phyloP scores from a whole-genome alignment of 2,329 filamentous ascomycete genomes.

The Sarocladium oryzae region DNA sequence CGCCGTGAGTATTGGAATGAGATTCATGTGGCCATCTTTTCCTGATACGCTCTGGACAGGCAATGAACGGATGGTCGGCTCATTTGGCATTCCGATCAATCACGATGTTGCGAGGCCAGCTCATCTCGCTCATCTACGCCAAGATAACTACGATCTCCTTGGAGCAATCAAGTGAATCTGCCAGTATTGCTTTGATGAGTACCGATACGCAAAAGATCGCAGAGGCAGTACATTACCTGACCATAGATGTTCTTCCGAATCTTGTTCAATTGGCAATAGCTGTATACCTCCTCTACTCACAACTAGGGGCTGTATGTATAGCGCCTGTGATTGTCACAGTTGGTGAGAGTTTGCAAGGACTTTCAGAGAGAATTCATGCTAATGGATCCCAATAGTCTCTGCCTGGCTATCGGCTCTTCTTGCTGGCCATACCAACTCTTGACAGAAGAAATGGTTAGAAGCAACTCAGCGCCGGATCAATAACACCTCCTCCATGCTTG shows the following conservation, averaged over 20 bases:
- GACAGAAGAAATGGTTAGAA: constrained; percentile 15
- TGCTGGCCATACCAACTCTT: neutral
- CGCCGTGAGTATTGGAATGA: constrained; percentile 18
- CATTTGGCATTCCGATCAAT: constrained; percentile 23
- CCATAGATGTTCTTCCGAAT: constrained; percentile 25
- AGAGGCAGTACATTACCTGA: constrained; percentile 19
- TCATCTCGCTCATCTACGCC: constrained; percentile 23
- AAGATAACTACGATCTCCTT: constrained; percentile 23
- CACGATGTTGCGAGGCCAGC: constrained; percentile 23
- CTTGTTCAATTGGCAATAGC: constrained; percentile 22
- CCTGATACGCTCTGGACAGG: constrained; percentile 11
- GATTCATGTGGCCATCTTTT: neutral
- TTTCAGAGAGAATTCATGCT: neutral
- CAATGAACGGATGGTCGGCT: constrained; percentile 26
- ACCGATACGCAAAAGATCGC: constrained; percentile 25
- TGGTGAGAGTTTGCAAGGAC: constrained; percentile 16
- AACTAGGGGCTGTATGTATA: constrained; percentile 26
- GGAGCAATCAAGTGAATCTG: constrained; percentile 20
- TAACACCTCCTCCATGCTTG: constrained; percentile 24
- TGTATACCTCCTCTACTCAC: constrained; percentile 23
- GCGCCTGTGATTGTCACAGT: constrained; percentile 25
- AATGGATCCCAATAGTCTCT: constrained; percentile 15
- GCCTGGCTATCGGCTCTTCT: constrained; percentile 15
- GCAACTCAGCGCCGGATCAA: constrained; percentile 27
- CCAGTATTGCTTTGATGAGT: constrained; percentile 24